These are phyloP conservation scores for Coemansia sp. DNA, from an alignment of 192 early-diverging fungal species.

Conservation along the genomic window DNA sequence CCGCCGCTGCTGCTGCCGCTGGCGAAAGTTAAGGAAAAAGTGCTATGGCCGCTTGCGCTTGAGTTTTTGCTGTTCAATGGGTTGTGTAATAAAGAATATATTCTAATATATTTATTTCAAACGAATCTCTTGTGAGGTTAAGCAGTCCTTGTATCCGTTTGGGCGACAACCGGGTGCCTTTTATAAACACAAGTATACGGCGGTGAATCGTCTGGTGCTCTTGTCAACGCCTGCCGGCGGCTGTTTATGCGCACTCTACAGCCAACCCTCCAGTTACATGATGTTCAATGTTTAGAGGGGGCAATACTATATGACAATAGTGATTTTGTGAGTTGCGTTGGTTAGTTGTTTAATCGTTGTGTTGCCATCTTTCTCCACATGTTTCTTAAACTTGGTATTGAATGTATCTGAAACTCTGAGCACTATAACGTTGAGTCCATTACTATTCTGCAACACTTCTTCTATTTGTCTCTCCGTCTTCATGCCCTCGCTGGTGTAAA, in stretches of 20 bases:
- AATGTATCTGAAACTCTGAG: not conserved
- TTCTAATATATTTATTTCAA: not conserved
- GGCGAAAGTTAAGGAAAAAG: not conserved
- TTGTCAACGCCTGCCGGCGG: no score
- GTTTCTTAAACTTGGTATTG: not conserved
- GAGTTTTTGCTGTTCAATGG: not conserved
- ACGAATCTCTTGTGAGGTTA: not conserved
- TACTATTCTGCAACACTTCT: not conserved
- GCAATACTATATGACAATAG: not conserved
- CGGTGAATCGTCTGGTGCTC: not conserved
- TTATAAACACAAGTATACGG: not conserved
- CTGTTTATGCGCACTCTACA: no score
- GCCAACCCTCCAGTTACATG: no score
- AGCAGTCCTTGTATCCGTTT: not conserved
- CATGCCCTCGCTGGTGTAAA: not conserved
- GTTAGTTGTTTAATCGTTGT: not conserved
- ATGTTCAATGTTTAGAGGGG: no score
- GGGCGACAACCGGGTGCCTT: not conserved
- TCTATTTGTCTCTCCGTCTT: not conserved
- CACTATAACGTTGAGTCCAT: not conserved
- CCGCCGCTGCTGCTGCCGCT: constrained; percentile 9
- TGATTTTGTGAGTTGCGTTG: not conserved
- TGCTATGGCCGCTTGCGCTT: not conserved
- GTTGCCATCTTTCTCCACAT: not conserved
- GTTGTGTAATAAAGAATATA: not conserved